A percentile compares a stretch with the other conserved stretches of the same genome.
Evolutionary conservation across 2,329 filamentous ascomycete species (phyloP).

Genomic region (Trichophaea hybrida): DNA sequence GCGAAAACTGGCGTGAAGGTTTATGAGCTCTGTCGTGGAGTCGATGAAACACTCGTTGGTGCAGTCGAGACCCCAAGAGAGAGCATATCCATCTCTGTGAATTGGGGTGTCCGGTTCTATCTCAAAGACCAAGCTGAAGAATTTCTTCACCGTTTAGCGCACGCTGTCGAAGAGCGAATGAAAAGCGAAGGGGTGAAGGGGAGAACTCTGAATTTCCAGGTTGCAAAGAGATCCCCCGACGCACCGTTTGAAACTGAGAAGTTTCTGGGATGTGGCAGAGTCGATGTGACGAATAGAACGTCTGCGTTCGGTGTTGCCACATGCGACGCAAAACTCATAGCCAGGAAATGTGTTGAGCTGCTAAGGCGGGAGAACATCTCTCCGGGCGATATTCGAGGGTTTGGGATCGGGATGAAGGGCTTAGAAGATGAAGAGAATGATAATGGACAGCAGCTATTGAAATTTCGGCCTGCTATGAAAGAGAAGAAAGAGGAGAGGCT

Average conservation of each 20-base stretch:
- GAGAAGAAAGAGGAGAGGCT: background rate
- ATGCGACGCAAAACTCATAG: conserved; percentile 54
- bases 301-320: conserved; percentile 70
- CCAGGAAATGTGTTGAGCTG: conserved; percentile 72
- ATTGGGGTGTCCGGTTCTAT: conserved; percentile 93
- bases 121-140: conserved; percentile 86
- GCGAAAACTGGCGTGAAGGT: conserved; percentile 87
- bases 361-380: conserved; percentile 69
- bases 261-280: conserved; percentile 87
- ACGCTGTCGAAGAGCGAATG: conserved; percentile 68
- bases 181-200: conserved; percentile 75
- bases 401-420: conserved; percentile 88
- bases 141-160: conserved; percentile 71
- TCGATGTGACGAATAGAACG: conserved; percentile 88
- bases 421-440: conserved; percentile 54
- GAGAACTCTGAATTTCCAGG: conserved; percentile 78
- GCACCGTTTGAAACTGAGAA: conserved; percentile 85
- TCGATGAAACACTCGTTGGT: conserved; percentile 46
- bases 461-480: background rate
- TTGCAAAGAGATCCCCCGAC: conserved; percentile 76
- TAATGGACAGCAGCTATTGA: background rate
- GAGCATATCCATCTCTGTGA: conserved; percentile 92
- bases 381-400: conserved; percentile 79
- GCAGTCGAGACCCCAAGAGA: conserved; percentile 83
- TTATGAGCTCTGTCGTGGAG: conserved; percentile 77